phyloP scores from a whole-genome alignment of 179 eudicot genomes.

The Silene coronaria region DNA sequence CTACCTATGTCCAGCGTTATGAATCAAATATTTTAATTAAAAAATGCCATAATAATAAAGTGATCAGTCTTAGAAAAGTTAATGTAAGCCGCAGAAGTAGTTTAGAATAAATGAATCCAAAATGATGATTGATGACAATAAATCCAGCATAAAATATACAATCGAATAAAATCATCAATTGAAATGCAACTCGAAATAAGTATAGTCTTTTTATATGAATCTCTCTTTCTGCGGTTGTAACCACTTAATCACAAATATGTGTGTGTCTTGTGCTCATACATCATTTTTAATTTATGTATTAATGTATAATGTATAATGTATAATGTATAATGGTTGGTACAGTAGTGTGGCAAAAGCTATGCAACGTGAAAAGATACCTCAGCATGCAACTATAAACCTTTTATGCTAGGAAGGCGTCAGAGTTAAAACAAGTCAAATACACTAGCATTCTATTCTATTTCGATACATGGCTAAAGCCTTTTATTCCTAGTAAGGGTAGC shows the following conservation, averaged over 20 bases:
- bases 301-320: too few relatives aligned
- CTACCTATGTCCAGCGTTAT: too few relatives aligned
- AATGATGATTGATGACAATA: not conserved
- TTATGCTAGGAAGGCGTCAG: not conserved
- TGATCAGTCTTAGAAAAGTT: not conserved
- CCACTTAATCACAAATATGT: too few relatives aligned
- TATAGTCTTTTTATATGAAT: not conserved
- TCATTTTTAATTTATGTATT: too few relatives aligned
- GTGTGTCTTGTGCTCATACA: too few relatives aligned
- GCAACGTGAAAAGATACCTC: conserved; percentile 4
- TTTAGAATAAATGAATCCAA: not conserved
- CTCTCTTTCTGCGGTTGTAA: not conserved
- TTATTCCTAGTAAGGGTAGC: too few relatives aligned
- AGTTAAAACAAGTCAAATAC: too few relatives aligned
- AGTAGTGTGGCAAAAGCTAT: not conserved
- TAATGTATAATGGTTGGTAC: too few relatives aligned
- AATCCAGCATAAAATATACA: not conserved
- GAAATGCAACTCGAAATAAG: not conserved
- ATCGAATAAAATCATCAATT: not conserved
- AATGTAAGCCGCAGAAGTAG: not conserved
- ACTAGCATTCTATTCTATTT: too few relatives aligned
- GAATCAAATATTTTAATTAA: too few relatives aligned
- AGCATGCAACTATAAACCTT: not conserved
- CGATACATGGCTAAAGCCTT: too few relatives aligned
- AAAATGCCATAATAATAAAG: too few relatives aligned